Base-by-base conservation (phyloP, 345 rosid genomes). In the Eucalyptus globulus region DNA sequence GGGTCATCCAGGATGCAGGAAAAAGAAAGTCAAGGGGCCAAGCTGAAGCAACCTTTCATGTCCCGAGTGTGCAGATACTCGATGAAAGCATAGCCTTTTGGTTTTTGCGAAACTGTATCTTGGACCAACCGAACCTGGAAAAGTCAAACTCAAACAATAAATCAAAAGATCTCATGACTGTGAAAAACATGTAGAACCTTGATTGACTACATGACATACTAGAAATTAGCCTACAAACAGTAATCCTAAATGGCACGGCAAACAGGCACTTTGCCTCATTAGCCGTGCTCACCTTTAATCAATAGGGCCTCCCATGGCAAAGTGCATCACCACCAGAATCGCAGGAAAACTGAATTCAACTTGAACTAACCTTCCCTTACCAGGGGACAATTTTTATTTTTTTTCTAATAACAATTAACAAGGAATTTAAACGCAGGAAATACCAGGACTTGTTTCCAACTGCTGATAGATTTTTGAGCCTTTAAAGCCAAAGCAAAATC, bases 291-390 rank as follows among this genome's bases (percentile, higher is more conserved):
- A 98, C 99, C 99, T 98, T 97, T 95, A 91, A 90, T 92, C 92
- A 93, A 97, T 89, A 94, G 94, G 92, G 97, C 98, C 95, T 93
- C 97, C 96, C 94, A 92, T 91, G 91, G 96, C 93, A 92, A 93
- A 95, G 95, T 93, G 97, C 96, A 95, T 94, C 98, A 95, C 95
- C 99, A 95, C 95, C 99, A 95, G 99, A 94, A 97, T 97, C 95
- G 98, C 95, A 96, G 99, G 94, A 91, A 76, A 76, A 76, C 83
- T 37, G 83, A 76, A 76, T 76, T 95, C 97, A 96, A 92, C 91
- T 93, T 92, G 92, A 89, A 95, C 94, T 94, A 94, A 93, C 89
- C 87, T 95, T 98, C 99, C 99, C 99, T 98, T 98, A 98, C 99
- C 99, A 97, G 98, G 99, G 98, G 93, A 91, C 86, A 90, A 90